Base-by-base conservation (phyloP, 305 asterid species). In the Fraxinus baroniana region DNA sequence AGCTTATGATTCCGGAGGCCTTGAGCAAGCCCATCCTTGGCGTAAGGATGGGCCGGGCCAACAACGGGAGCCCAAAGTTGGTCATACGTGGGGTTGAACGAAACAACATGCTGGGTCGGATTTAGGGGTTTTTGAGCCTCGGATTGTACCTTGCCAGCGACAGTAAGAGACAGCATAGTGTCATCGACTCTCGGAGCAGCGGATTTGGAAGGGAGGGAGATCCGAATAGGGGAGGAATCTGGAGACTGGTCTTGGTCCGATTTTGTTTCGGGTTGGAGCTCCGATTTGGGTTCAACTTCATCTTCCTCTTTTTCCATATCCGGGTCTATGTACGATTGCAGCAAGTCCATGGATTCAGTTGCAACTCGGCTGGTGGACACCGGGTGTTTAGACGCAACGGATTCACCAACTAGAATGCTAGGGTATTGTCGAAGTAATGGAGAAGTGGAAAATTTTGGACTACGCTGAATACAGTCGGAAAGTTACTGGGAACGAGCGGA, bases 1-100 rank as follows among this genome's bases (percentile, higher is more conserved):
- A 96, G 90, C 89, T 96, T 96, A 89, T 96, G 99, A 83, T 96
- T 96, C 73, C 99, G 92, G 74, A 94, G 91, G 18, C 99, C 99
- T 71, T 94, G 99, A 3, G 98, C 98, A 22, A 96, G 88, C 9
- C 99, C 99, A 78, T 96, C 99, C 52, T 96, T 96, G 12, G 98
- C 98, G 79, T 92, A 94, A 12, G 99, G 99, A 79, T 96, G 99
- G 1, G 98, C 93, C 39, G 99, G 99, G 22, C 98, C 99, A 8
- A 83, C 86, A 44, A 96, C 92, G 0, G 99, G 99, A 0, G 99
- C 90, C 99, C 99, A 96, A 0, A 96, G 93, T 91, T 96, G 98
- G 32, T 96, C 99, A 82, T 91, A 94, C 5, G 97, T 94, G 2
- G 98, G 99, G 78, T 96, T 96, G 91, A 93, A 96, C 12, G 92